Evolutionary conservation across 179 eudicot species (phyloP), one percentile per base, ranked within the genome.

Genomic region (Silene noctiflora): DNA sequence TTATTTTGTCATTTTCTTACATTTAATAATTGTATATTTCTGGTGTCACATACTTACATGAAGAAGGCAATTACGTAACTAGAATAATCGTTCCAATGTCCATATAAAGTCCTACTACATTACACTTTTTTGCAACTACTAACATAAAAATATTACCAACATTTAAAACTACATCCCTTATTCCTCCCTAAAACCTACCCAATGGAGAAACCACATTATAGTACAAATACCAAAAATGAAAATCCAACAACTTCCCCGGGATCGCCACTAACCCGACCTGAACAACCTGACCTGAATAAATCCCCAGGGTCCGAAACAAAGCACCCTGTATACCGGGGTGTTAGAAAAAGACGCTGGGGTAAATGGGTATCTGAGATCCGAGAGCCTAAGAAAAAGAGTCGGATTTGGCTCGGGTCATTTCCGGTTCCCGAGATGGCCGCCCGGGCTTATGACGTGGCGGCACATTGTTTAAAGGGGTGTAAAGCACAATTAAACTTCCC

Each of bases 351-450:
- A 16, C 76, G 86, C 17, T 89, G 93, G 93, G 93, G 93, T 1
- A 88, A 86, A 81, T 89, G 93, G 93, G 93, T 89, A 16, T 89
- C 93, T 2, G 93, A 89, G 42, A 89, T 89, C 72, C 86, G 93
- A 2, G 93, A 89, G 70, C 93, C 93, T 7, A 72, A 79, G 31
- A 88, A 88, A 69, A 88, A 86, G 75, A 78, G 73, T 48, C 83
- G 93, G 0, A 89, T 89, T 56, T 89, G 93, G 93, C 87, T 89
- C 29, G 93, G 93, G 22, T 86, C 91, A 2, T 88, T 86, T 61
- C 83, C 88, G 11, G 75, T 76, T 0, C 91, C 91, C 4, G 90
- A 89, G 21, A 89, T 89, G 91, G 94, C 93, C 0, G 91, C 94
- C 5, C 84, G 88, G 22, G 94, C 94, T 0, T 88, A 89, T 59